These are phyloP conservation scores for Helotiales sp. DNA, from an alignment of 2,329 filamentous ascomycete genomes.

Conservation along the genomic window DNA sequence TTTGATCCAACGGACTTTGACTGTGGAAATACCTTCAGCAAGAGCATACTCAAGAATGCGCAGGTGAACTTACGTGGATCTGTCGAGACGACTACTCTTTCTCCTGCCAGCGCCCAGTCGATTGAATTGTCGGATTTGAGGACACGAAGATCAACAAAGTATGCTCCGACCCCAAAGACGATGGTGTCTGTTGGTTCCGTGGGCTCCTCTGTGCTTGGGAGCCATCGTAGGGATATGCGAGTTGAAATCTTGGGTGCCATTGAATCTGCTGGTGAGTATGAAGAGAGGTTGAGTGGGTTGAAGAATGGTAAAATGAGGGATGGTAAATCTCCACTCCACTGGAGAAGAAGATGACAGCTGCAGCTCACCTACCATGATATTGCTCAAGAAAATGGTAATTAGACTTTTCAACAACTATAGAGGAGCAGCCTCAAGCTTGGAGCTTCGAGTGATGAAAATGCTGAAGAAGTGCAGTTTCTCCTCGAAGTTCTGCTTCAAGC, in stretches of 20 bases:
- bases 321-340: too few relatives aligned
- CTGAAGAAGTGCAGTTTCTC: neutral
- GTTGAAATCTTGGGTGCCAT: slow-evolving; percentile 36
- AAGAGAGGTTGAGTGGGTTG: slow-evolving; percentile 24
- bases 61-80: slow-evolving; percentile 35
- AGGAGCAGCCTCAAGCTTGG: neutral
- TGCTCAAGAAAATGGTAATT: neutral
- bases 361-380: neutral
- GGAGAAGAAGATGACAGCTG: too few relatives aligned
- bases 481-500: neutral
- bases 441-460: too few relatives aligned
- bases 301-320: neutral
- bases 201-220: slow-evolving; percentile 33
- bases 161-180: slow-evolving; percentile 42
- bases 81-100: slow-evolving; percentile 38
- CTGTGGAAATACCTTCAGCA: slow-evolving; percentile 16
- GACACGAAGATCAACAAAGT: slow-evolving; percentile 45
- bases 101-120: slow-evolving; percentile 46
- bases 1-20: slow-evolving; percentile 40
- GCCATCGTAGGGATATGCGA: slow-evolving; percentile 44
- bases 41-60: neutral
- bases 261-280: neutral
- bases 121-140: slow-evolving; percentile 37
- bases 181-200: slow-evolving; percentile 45
- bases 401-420: neutral